These are phyloP conservation scores for Jackrogersella multiformis DNA, from an alignment of 495 filamentous ascomycete species.

Conservation along the genomic window DNA sequence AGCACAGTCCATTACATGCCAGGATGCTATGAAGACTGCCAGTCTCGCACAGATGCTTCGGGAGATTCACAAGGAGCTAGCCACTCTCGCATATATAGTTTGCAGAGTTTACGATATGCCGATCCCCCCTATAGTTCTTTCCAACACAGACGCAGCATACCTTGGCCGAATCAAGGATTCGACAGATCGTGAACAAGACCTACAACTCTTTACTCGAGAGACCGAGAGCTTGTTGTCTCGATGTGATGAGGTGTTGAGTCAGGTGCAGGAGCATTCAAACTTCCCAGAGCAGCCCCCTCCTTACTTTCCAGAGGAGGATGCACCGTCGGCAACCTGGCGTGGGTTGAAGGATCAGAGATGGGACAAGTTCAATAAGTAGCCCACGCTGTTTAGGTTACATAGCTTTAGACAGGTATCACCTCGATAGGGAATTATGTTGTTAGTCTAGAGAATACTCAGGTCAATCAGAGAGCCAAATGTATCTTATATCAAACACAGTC, in stretches of 20 bases:
- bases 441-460: no score
- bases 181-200: not conserved
- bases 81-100: conserved; percentile 3
- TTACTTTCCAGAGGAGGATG: not conserved
- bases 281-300: not conserved
- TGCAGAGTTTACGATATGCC: not conserved
- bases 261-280: not conserved
- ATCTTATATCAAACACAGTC: no score
- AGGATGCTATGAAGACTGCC: not conserved
- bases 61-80: not conserved
- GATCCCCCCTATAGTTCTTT: not conserved
- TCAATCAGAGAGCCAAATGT: not conserved
- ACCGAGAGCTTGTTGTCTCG: not conserved
- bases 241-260: not conserved
- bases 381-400: not conserved
- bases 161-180: not conserved
- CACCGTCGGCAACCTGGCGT: not conserved
- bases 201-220: not conserved
- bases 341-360: not conserved
- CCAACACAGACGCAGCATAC: not conserved
- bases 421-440: no score
- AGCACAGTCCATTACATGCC: no score
- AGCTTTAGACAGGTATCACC: no score
- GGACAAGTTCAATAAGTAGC: not conserved
- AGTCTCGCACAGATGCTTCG: not conserved